Conservation (phyloP, 163 green algal genomes). For the Chlorella variabilis region DNA sequence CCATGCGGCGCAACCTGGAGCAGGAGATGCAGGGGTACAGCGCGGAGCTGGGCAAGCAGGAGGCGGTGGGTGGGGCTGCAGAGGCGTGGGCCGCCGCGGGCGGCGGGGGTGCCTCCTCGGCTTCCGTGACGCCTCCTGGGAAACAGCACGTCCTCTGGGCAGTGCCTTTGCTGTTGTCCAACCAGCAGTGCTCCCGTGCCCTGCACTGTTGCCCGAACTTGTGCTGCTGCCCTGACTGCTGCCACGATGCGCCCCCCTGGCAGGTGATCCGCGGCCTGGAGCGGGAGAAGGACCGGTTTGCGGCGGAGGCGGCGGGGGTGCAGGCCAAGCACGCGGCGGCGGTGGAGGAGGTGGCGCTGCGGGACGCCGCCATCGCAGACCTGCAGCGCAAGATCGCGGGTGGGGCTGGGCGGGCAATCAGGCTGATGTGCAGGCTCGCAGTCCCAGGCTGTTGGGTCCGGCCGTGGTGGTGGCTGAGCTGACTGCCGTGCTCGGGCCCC, state of each 20-base stretch:
- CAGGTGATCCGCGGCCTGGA: conserved; percentile 82
- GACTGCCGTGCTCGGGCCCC: neutral
- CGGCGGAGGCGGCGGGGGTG: conserved; percentile 78
- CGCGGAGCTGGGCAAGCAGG: conserved; percentile 75
- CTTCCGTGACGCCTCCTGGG: no score
- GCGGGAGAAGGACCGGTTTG: conserved; percentile 88
- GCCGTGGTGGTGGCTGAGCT: no score
- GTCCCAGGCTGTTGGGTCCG: no score
- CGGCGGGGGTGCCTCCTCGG: no score
- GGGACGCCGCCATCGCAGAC: conserved; percentile 89
- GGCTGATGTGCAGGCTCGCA: no score
- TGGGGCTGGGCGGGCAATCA: no score
- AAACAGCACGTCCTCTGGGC: no score
- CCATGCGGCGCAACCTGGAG: conserved; percentile 87
- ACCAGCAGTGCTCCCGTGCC: no score
- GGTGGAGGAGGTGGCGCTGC: conserved; percentile 88
- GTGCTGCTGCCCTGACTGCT: neutral
- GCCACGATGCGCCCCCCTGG: neutral
- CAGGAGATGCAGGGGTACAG: conserved; percentile 86
- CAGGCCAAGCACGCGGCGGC: conserved; percentile 79
- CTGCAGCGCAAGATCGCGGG: conserved; percentile 79
- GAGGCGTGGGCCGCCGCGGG: no score
- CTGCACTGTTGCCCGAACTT: no score
- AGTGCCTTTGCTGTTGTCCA: no score
- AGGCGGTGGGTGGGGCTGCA: conserved; percentile 44